Conservation (phyloP, 129 eudicot species). For the Oenanthe sinensis region DNA sequence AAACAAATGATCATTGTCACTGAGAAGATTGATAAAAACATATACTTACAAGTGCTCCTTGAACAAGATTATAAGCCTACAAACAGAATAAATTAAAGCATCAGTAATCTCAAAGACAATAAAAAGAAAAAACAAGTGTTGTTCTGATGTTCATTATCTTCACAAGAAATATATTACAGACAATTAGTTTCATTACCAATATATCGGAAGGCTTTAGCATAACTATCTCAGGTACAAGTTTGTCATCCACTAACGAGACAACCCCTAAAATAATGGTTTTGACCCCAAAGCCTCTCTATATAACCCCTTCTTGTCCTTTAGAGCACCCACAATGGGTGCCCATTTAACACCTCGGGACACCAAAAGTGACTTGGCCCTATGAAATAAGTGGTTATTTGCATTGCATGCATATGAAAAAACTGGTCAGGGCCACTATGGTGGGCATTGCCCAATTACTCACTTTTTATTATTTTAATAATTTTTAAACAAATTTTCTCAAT, state of each 20-base stretch:
- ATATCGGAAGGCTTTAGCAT: slow-evolving; percentile 55
- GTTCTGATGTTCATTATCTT: not conserved
- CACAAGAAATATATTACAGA: not conserved
- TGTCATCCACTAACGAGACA: slow-evolving; percentile 34
- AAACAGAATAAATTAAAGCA: slow-evolving; percentile 21
- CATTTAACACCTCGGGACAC: too few species aligned
- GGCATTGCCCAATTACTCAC: too few species aligned
- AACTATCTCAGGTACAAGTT: slow-evolving; percentile 25
- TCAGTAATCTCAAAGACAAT: slow-evolving; percentile 13
- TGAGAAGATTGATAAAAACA: slow-evolving; percentile 7
- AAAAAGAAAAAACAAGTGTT: not conserved
- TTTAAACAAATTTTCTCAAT: too few species aligned
- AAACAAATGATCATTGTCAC: not conserved
- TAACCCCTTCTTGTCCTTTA: slow-evolving; percentile 23
- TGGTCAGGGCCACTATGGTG: too few species aligned
- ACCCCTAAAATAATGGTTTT: not conserved
- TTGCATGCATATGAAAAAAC: too few species aligned
- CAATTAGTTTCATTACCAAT: slow-evolving; percentile 43
- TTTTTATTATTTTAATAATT: too few species aligned
- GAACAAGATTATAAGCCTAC: slow-evolving; percentile 96
- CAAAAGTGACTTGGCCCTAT: too few species aligned
- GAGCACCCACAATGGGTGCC: slow-evolving; percentile 13
- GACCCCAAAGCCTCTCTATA: slow-evolving; percentile 4
- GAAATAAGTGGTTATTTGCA: too few species aligned
- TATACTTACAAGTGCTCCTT: slow-evolving; percentile 79